Evolutionary conservation across 2,329 filamentous ascomycete species (phyloP), one percentile per base, ranked within the genome.

Genomic region (Uncinocarpus reesii): DNA sequence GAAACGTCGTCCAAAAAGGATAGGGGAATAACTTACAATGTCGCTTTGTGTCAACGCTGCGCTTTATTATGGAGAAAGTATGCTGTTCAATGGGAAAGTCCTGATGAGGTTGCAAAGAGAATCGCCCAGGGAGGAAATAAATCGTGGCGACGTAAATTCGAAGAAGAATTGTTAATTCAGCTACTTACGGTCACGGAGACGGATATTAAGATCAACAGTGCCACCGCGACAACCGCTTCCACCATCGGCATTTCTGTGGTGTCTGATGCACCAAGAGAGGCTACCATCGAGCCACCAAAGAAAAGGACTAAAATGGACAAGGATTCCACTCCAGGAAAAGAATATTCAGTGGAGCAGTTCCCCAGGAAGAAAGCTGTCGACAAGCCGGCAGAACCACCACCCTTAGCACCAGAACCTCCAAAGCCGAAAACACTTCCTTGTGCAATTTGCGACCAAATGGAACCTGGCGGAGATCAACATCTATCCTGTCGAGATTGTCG

Each of bases 21-120:
- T 55, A 94, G 90, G 62, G 79, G 78, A 10, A 72, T 75, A 13
- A 80, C 84, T 57, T 80, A 84, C 29, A 78, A 93, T 15, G 77
- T 89, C 42, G 89, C 90, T 2, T 76, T 98, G 3, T 98, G 92
- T 63, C 77, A 88, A 50, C 81, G 90, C 51, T 98, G 92, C 61
- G 89, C 89, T 21, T 82, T 92, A 59, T 72, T 98, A 7, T 98
- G 92, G 92, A 83, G 92, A 42, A 86, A 90, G 55, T 98, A 98
- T 65, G 90, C 84, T 13, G 87, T 98, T 53, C 86, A 93, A 56
- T 98, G 87, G 81, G 92, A 96, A 65, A 86, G 94, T 56, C 77
- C 88, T 11, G 92, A 96, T 35, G 90, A 96, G 58, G 78, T 95
- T 31, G 79, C 83, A 32, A 94, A 89, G 70, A 94, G 95, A 69